These are phyloP conservation scores for Mycena olivaceomarginata DNA, from an alignment of 768 basidiomycete genomes.

Conservation along the genomic window DNA sequence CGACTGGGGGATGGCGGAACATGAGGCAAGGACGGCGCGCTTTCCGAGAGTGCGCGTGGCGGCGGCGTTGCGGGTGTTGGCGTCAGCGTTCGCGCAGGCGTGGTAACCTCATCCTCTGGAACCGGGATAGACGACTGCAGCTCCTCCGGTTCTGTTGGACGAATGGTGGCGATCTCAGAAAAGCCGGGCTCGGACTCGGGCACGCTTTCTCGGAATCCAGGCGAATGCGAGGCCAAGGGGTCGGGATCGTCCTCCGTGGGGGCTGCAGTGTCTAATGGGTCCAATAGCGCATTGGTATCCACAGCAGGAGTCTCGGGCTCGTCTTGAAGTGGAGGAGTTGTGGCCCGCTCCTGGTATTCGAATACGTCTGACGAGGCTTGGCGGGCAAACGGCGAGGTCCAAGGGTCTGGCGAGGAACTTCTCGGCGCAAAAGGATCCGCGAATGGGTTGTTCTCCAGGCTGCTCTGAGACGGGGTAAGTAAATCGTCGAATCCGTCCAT, in stretches of 20 bases:
- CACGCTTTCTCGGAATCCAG: conserved; percentile 76
- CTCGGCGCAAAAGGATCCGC: conserved; percentile 83
- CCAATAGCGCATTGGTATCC: conserved; percentile 56
- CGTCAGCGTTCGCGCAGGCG: conserved; percentile 35
- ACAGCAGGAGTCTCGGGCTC: conserved; percentile 37
- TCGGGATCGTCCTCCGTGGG: conserved; percentile 54
- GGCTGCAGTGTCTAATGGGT: conserved; percentile 64
- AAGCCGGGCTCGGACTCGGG: conserved; percentile 52
- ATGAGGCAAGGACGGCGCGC: conserved; percentile 40
- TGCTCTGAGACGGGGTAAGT: conserved; percentile 74
- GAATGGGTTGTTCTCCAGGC: conserved; percentile 86
- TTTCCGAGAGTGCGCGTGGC: conserved; percentile 44
- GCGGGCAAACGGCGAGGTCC: conserved; percentile 76
- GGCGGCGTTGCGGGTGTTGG: conserved; percentile 52
- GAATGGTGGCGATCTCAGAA: conserved; percentile 66
- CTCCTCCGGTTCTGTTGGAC: conserved; percentile 59
- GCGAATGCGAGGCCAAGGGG: conserved; percentile 51
- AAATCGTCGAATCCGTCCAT: conserved; percentile 92
- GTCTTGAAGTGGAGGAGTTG: conserved; percentile 43
- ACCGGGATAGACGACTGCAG: conserved; percentile 50
- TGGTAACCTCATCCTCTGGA: conserved; percentile 40
- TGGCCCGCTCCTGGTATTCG: conserved; percentile 34
- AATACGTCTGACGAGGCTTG: conserved; percentile 47
- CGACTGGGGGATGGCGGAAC: conserved; percentile 13
- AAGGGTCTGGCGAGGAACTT: conserved; percentile 85